Conservation (phyloP, 1,284 basidiomycete genomes). For the Trichosporon ovoides region DNA sequence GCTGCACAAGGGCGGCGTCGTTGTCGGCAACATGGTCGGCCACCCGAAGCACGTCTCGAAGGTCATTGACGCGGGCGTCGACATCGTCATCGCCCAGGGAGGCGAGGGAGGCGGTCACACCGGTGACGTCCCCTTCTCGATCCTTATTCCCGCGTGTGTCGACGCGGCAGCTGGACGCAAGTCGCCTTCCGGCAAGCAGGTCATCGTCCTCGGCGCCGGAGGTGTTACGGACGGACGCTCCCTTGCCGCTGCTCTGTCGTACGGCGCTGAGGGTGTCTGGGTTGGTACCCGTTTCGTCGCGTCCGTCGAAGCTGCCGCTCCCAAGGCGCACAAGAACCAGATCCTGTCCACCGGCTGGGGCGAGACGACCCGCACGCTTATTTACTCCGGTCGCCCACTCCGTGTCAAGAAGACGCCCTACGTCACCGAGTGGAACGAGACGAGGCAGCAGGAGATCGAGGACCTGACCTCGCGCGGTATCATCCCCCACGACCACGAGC, state of each 20-base stretch:
- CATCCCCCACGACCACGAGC: conserved; percentile 63
- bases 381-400: conserved; percentile 81
- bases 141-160: conserved; percentile 62
- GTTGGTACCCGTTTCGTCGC: conserved; percentile 89
- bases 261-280: conserved; percentile 81
- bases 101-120: conserved; percentile 76
- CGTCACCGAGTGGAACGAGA: conserved; percentile 61
- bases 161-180: conserved; percentile 67
- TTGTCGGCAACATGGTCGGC: conserved; percentile 80
- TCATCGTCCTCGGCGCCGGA: conserved; percentile 78
- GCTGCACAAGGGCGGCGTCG: conserved; percentile 72
- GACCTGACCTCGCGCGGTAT: conserved; percentile 69
- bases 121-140: conserved; percentile 38
- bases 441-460: conserved; percentile 50
- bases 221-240: conserved; percentile 81
- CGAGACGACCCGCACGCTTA: conserved; percentile 64
- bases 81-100: conserved; percentile 82
- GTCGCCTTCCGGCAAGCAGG: conserved; percentile 67
- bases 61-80: conserved; percentile 71
- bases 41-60: conserved; percentile 79
- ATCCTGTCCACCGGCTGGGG: conserved; percentile 42
- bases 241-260: conserved; percentile 73
- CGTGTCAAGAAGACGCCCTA: conserved; percentile 74
- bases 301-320: conserved; percentile 59
- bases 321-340: conserved; percentile 73